Evolutionary conservation across 352 stramenopile genomes (phyloP).

Genomic region (Chrysophaeum taylorii): DNA sequence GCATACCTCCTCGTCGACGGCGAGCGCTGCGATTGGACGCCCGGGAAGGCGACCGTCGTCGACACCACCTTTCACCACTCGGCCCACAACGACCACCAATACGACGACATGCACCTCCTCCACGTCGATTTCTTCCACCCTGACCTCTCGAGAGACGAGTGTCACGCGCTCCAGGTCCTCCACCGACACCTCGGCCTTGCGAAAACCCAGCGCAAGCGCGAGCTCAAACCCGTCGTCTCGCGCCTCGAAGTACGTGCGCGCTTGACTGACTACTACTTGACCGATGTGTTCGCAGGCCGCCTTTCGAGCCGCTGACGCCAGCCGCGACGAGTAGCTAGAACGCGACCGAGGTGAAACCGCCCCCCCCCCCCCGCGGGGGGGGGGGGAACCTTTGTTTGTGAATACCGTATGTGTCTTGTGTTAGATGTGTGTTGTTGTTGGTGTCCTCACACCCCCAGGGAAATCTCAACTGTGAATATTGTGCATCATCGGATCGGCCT

Average conservation of each 20-base stretch:
- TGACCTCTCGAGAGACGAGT: not conserved
- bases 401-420: too few relatives aligned
- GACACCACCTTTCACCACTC: conserved; percentile 2
- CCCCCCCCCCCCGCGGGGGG: too few relatives aligned
- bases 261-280: too few relatives aligned
- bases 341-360: too few relatives aligned
- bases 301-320: not conserved
- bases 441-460: too few relatives aligned
- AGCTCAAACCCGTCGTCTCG: not conserved
- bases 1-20: not conserved
- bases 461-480: too few relatives aligned
- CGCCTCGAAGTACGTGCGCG: too few relatives aligned
- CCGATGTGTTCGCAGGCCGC: too few relatives aligned
- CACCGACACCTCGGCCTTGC: not conserved
- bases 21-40: not conserved
- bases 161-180: not conserved
- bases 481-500: too few relatives aligned
- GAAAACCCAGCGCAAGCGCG: not conserved
- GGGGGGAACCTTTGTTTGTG: too few relatives aligned
- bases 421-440: too few relatives aligned
- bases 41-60: not conserved
- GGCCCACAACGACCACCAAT: not conserved
- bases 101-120: not conserved
- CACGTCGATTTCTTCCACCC: conserved; percentile 6
- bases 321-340: not conserved